A percentile compares a stretch with the other conserved stretches of the same genome.
These are phyloP conservation scores for Zalaria obscura DNA, from an alignment of 2,329 filamentous ascomycete species.

Conservation along the genomic window DNA sequence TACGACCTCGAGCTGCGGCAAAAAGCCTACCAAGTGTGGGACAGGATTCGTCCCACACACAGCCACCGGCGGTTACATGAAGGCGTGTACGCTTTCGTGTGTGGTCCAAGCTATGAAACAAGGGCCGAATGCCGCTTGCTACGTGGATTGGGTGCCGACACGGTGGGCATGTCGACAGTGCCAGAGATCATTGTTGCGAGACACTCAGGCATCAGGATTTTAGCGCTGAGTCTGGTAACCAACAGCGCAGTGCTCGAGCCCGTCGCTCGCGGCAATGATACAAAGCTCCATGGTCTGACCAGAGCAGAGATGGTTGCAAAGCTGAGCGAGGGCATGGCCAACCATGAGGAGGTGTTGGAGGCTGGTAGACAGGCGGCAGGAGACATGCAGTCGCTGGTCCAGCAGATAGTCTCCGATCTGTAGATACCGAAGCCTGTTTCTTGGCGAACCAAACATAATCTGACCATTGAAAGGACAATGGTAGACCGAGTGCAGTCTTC, in stretches of 20 bases:
- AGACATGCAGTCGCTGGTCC: slow-evolving; percentile 44
- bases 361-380: slow-evolving; percentile 44
- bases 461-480: not conserved
- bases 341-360: slow-evolving; percentile 52
- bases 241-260: slow-evolving; percentile 48
- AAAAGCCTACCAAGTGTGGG: slow-evolving; percentile 43
- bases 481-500: slow-evolving; percentile 1
- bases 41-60: slow-evolving; percentile 30
- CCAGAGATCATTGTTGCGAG: slow-evolving; percentile 54
- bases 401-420: slow-evolving; percentile 29
- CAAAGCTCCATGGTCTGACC: slow-evolving; percentile 35
- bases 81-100: slow-evolving; percentile 52
- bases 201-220: slow-evolving; percentile 47
- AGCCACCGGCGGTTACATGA: slow-evolving; percentile 43
- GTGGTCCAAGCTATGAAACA: slow-evolving; percentile 51
- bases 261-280: slow-evolving; percentile 43
- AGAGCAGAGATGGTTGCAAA: slow-evolving; percentile 38
- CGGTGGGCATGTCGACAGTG: slow-evolving; percentile 59
- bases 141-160: slow-evolving; percentile 45
- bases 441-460: too few species aligned
- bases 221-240: slow-evolving; percentile 53
- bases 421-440: slow-evolving; percentile 8
- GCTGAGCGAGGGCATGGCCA: slow-evolving; percentile 45
- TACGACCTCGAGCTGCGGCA: slow-evolving; percentile 49
- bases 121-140: slow-evolving; percentile 51